Evolutionary conservation across 116 monocot species (phyloP), one percentile per base, ranked within the genome.

Genomic region (Trichopus zeylanicus): DNA sequence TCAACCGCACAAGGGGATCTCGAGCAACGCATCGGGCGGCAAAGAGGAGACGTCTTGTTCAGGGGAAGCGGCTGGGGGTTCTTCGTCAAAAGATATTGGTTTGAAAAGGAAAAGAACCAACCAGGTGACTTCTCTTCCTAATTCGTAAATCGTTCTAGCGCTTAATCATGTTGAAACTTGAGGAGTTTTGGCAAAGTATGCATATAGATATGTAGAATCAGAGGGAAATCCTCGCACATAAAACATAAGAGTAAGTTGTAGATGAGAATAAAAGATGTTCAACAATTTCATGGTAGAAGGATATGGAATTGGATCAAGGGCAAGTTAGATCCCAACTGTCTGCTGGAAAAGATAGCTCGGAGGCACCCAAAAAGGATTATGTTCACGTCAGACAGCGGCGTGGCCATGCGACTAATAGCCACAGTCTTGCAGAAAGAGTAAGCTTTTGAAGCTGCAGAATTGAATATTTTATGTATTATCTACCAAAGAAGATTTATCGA

Each of bases 381-480:
- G 63, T 84, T 54, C 84, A 84, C 69, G 65, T 84, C 2, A 69
- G 84, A 59, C 79, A 79, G 56, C 72, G 79, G 13, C 68, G 84
- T 6, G 84, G 84, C 30, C 84, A 84, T 55, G 84, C 84, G 52
- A 84, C 84, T 6, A 84, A 79, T 26, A 84, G 84, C 65, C 84
- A 84, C 49, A 83, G 83, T 31, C 78, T 82, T 59, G 77, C 82
- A 39, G 82, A 82, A 67, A 77, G 83, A 51, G 77, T 77, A 67
- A 67, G 55, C 0, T n/a, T 20, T 61, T 21, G 10, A 31, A 28
- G 1, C 9, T 5, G 6, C 19, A 3, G 19, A 8, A 20, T 59
- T 59, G 5, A 59, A 15, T 25, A 24, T 26, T 7, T 23, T 3
- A 35, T 24, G 21, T 21, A 38, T 38, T 38, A 11, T n/a, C n/a